Evolutionary conservation across 1,139 yeast genomes (phyloP).

Genomic region (Debaryomyces sp.): DNA sequence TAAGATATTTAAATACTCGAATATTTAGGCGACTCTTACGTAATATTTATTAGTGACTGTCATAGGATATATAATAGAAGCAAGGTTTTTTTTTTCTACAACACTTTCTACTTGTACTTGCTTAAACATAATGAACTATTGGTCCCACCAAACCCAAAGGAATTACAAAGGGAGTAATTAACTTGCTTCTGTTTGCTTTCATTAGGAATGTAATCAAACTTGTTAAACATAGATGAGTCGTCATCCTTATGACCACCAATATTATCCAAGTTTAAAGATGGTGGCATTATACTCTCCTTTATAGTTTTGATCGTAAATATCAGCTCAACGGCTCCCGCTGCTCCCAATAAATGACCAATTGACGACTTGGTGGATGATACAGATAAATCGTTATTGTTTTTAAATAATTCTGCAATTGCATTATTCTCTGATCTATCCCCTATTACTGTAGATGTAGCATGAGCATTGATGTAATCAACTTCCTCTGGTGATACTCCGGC

Average conservation of each 20-base stretch:
- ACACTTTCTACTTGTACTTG: slow-evolving; percentile 16
- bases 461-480: slow-evolving; percentile 87
- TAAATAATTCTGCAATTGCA: slow-evolving; percentile 65
- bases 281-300: slow-evolving; percentile 63
- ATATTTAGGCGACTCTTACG: too few relatives aligned
- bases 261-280: slow-evolving; percentile 70
- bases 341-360: slow-evolving; percentile 92
- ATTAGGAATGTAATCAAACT: slow-evolving; percentile 64
- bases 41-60: too few relatives aligned
- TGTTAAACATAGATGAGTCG: slow-evolving; percentile 39
- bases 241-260: slow-evolving; percentile 52
- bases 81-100: too few relatives aligned
- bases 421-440: slow-evolving; percentile 89
- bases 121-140: slow-evolving; percentile 61
- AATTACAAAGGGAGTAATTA: slow-evolving; percentile 73
- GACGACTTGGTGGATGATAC: slow-evolving; percentile 90
- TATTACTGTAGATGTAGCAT: slow-evolving; percentile 88
- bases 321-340: slow-evolving; percentile 94
- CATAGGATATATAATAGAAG: too few relatives aligned
- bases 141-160: slow-evolving; percentile 98
- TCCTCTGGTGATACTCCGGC: slow-evolving; percentile 46
- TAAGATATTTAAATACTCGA: too few relatives aligned
- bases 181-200: slow-evolving; percentile 43
- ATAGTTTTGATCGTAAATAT: slow-evolving; percentile 76
- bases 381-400: slow-evolving; percentile 31